Base-by-base conservation (phyloP, 257 asterid species). In the Scutellaria barbata region DNA sequence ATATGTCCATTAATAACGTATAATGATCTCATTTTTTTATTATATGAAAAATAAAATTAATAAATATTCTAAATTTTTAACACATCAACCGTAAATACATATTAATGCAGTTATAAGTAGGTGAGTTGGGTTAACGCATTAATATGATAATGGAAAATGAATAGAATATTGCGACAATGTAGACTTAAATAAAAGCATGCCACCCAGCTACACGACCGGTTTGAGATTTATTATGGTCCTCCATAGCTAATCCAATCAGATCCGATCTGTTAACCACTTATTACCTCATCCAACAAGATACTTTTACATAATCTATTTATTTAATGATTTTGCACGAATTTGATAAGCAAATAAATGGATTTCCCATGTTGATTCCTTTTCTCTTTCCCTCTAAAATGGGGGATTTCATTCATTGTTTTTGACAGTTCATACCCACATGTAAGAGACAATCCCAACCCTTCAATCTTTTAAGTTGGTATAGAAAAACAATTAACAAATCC, bases 241-340 rank as follows among this genome's bases (percentile, higher is more conserved):
- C 42, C 63, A 42, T 61, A 70, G 66, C 51, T 65, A 64, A 61
- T 72, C 66, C 76, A 77, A 68, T 64, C 83, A 77, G 88, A 87
- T 87, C 90, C 68, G 78, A 81, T 77, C 88, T 78, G 74, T 60
- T 79, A 71, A 33, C 47, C 72, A 76, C 78, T 78, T 51, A 74
- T 81, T 71, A 71, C 82, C 76, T 79, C 76, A 69, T 76, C 65
- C 73, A 74, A 72, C 70, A 77, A 70, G 68, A 55, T 35, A 14
- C 58, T 42, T 17, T 35, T 13, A 25, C 57, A 40, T 11, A 40
- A 54, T 57, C 73, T 63, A 51, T 37, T 61, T 30, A 3, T 30
- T 30, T 30, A 2, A 30, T 30, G 35, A 30, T 30, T 30, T 30
- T 30, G 35, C 5, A 30, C 4, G 4, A 30, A 18, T 58, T 42